Percentiles rank a stretch among this genome's conserved stretches.
These are phyloP conservation scores for Mycena rebaudengoi DNA, from an alignment of 768 basidiomycete species.

Conservation along the genomic window DNA sequence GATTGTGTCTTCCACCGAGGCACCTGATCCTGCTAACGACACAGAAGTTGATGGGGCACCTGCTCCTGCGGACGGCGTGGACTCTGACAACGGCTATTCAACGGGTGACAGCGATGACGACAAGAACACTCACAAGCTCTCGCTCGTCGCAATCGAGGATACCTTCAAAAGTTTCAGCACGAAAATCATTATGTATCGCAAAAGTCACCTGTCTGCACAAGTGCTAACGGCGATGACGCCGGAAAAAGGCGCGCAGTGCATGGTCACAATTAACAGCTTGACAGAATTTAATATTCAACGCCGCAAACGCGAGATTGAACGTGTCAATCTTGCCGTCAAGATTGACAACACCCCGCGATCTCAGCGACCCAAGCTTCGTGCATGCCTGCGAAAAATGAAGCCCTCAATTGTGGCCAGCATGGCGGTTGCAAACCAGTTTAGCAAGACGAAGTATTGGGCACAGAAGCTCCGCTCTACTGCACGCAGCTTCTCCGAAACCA, in stretches of 20 bases:
- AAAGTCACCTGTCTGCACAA: not conserved
- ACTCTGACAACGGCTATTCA: not conserved
- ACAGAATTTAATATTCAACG: conserved; percentile 4
- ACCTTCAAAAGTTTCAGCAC: not conserved
- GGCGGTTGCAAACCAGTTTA: conserved; percentile 1
- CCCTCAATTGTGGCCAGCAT: conserved; percentile 9
- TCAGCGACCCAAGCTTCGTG: conserved; percentile 10
- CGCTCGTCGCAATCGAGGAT: conserved; percentile 1
- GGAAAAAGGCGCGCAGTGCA: conserved; percentile 8
- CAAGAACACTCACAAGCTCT: not conserved
- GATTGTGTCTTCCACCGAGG: not conserved
- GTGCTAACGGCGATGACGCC: conserved; percentile 3
- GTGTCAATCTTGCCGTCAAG: not conserved
- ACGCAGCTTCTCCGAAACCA: conserved; percentile 3
- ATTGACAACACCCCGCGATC: not conserved
- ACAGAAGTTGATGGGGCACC: too few relatives aligned
- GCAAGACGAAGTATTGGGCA: conserved; percentile 16
- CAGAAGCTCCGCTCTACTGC: conserved; percentile 12
- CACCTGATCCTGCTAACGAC: not conserved
- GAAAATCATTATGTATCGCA: conserved; percentile 10
- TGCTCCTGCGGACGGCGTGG: too few relatives aligned
- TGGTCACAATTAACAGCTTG: conserved; percentile 11
- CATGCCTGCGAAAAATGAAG: conserved; percentile 5
- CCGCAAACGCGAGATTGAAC: conserved; percentile 3
- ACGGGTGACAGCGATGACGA: conserved; percentile 8